These are phyloP conservation scores for Colletotrichum navitas DNA, from an alignment of 2,329 filamentous ascomycete genomes.

Conservation along the genomic window DNA sequence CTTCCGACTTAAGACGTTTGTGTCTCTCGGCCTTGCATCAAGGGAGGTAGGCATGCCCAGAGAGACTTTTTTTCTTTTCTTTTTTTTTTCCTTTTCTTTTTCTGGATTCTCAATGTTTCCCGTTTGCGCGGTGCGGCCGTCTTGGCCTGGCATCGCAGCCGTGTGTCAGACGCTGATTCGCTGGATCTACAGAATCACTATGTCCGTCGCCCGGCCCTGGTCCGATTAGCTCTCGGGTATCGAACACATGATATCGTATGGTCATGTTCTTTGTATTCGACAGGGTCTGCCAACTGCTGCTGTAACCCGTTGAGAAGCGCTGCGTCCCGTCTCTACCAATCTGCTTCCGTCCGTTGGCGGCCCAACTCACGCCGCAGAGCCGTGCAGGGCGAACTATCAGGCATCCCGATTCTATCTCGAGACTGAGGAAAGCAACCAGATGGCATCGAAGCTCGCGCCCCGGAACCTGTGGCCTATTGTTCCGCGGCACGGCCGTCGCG, in stretches of 20 bases:
- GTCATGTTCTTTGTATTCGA: slow-evolving; percentile 9
- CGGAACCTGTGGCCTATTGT: not conserved
- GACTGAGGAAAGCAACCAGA: slow-evolving; percentile 32
- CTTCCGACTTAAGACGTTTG: slow-evolving; percentile 17
- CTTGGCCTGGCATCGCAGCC: slow-evolving; percentile 31
- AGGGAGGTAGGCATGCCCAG: slow-evolving; percentile 19
- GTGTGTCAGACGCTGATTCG: slow-evolving; percentile 43
- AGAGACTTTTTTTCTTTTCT: not conserved
- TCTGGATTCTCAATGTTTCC: slow-evolving; percentile 22
- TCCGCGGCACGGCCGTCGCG: slow-evolving; percentile 1
- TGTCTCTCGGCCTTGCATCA: slow-evolving; percentile 27
- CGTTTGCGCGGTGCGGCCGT: slow-evolving; percentile 22
- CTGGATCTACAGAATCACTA: slow-evolving; percentile 26
- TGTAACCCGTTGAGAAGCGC: slow-evolving; percentile 14
- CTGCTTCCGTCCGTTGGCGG: slow-evolving; percentile 29
- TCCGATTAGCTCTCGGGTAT: slow-evolving; percentile 21
- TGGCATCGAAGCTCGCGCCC: slow-evolving; percentile 8
- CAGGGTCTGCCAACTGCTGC: slow-evolving; percentile 10
- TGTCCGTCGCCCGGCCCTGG: slow-evolving; percentile 31
- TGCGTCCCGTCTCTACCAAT: slow-evolving; percentile 9
- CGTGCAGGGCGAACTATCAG: slow-evolving; percentile 20
- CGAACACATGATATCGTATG: slow-evolving; percentile 30
- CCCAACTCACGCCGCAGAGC: slow-evolving; percentile 25
- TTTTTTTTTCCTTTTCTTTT: slow-evolving; percentile 1
- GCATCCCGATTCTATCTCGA: slow-evolving; percentile 33